Evolutionary conservation across 1,139 yeast genomes (phyloP), one percentile per base, ranked within the genome.

Genomic region (Pichia terricola): DNA sequence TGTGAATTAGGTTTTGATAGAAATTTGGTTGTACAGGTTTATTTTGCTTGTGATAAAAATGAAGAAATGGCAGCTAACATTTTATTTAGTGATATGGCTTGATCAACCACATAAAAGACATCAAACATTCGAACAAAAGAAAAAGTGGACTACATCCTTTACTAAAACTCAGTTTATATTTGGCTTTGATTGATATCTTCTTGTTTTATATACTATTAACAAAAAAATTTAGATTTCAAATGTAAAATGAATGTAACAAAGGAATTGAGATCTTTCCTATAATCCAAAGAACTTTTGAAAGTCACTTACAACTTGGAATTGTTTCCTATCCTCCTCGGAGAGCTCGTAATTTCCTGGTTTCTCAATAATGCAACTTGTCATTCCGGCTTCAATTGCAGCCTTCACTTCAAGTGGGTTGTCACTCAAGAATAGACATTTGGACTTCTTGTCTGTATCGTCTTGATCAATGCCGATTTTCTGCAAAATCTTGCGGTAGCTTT

Each of bases 41-140:
- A 87, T 67, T 81, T 94, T 74, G 98, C 97, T 39, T 91, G 98
- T 65, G 98, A 94, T 60, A 91, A 89, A 69, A 88, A 91, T 66
- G 98, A 91, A 67, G 96, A 91, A 69, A 76, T 87, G 57, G 88
- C 98, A 39, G 98, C 97, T 36, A 94, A 91, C 66, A 78, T 87
- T 59, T 72, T 91, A 57, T 85, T 83, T 61, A 74, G 79, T 49
- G 65, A 59, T 42, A 10, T 11, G 16, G 35, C 35, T 26, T 26
- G 28, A 35, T 9, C 22, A 25, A 8, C 28, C n/a, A n/a, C n/a
- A n/a, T n/a, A 9, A 8, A 8, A 11, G 33, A 31, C 10, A 31
- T 31, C 33, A 31, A 9, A 8, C 8, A 62, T 45, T 61, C 63
- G 40, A 61, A 57, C 35, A 54, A 50, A 40, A 38, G 25, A 11